phyloP scores from a whole-genome alignment of 1,139 yeast species.

The Taiozyma sp. region DNA sequence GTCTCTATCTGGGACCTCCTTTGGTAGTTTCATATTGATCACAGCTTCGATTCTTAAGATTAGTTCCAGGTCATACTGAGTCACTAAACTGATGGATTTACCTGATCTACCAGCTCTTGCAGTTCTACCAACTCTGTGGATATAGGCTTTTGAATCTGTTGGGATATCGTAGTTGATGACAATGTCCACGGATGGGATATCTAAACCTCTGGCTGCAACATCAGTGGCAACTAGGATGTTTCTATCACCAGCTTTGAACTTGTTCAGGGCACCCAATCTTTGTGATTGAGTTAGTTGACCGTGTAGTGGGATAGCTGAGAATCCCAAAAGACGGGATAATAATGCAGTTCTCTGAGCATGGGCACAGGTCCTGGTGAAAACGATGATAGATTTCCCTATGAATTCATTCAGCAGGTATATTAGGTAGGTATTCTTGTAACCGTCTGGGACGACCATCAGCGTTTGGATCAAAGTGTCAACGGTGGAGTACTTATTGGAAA shows the following conservation, averaged over 20 bases:
- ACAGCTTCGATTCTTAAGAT: constrained; percentile 87
- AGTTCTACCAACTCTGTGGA: constrained; percentile 96
- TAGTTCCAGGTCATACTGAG: constrained; percentile 91
- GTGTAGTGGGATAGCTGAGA: constrained; percentile 88
- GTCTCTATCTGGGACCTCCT: constrained; percentile 76
- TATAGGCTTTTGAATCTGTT: constrained; percentile 96
- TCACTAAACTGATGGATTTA: constrained; percentile 83
- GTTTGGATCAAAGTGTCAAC: constrained; percentile 90
- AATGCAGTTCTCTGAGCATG: constrained; percentile 90
- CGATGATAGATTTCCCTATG: constrained; percentile 82
- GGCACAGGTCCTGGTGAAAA: constrained; percentile 92
- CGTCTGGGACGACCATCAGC: constrained; percentile 89
- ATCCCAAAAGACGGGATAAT: constrained; percentile 75
- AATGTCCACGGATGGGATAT: constrained; percentile 90
- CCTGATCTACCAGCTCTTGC: constrained; percentile 98
- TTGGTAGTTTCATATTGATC: constrained; percentile 73
- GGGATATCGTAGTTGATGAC: constrained; percentile 95
- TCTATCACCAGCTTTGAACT: constrained; percentile 82
- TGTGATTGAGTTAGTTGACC: constrained; percentile 93
- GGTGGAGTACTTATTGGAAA: constrained; percentile 83
- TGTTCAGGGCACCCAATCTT: constrained; percentile 87
- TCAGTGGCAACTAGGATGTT: constrained; percentile 91
- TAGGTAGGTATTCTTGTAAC: constrained; percentile 83
- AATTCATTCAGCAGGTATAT: constrained; percentile 79
- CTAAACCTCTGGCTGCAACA: constrained; percentile 97